phyloP scores from a whole-genome alignment of 2,329 filamentous ascomycete species.

The Penicillium glabrum region DNA sequence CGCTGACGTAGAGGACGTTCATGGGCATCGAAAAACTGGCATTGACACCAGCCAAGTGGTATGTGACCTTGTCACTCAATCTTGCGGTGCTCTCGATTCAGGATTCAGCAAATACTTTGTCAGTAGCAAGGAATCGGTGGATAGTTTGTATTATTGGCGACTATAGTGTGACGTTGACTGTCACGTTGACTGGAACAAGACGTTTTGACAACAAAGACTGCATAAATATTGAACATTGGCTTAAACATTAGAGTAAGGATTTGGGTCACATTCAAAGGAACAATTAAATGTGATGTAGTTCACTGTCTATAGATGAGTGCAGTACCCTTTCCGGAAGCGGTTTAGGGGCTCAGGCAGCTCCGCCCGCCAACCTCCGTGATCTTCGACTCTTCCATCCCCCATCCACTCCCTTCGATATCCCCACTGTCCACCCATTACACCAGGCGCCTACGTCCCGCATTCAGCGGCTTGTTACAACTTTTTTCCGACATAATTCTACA shows the following conservation, averaged over 20 bases:
- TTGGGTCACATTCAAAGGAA: neutral
- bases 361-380: constrained; percentile 26
- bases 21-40: constrained; percentile 79
- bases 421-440: neutral
- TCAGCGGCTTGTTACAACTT: neutral
- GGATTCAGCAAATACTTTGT: constrained; percentile 76
- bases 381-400: constrained; percentile 11
- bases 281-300: neutral
- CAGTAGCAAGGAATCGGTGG: constrained; percentile 77
- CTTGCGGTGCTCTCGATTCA: constrained; percentile 83
- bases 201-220: constrained; percentile 29
- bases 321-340: constrained; percentile 39
- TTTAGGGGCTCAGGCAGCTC: constrained; percentile 18
- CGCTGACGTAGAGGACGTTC: constrained; percentile 93
- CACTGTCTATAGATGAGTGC: neutral
- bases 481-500: neutral
- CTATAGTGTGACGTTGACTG: constrained; percentile 41
- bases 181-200: constrained; percentile 78
- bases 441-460: neutral
- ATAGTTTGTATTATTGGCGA: constrained; percentile 90
- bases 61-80: constrained; percentile 89
- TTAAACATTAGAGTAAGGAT: constrained; percentile 64
- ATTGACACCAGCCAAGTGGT: constrained; percentile 75
- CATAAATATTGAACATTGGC: constrained; percentile 68
- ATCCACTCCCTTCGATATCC: constrained; percentile 1